Base-by-base conservation (phyloP, 2,329 filamentous ascomycete species). In the Celoporthe dispersa region DNA sequence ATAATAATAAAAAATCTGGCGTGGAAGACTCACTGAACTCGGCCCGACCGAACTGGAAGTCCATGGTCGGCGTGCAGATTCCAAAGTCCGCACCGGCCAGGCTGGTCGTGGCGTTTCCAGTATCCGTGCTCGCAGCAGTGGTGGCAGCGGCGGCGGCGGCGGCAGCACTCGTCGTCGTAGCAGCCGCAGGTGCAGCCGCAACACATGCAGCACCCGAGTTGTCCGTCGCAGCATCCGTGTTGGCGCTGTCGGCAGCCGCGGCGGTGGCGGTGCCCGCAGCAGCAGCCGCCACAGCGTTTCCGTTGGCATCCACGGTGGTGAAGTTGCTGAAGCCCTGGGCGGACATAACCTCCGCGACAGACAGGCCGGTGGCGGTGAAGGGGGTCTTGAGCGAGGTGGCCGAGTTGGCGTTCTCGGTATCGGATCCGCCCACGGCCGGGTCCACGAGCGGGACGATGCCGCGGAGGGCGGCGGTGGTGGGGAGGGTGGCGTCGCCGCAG, bases 381-480 rank as follows among this genome's bases (percentile, higher is more conserved):
- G 89, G 88, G 5, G 78, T 82, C 16, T 76, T 77, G 60, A 85
- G 76, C 3, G 86, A 89, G 22, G 79, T 79, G 1, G 78, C 80
- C n/a, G 88, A 87, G 75, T 88, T 85, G 67, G 85, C 84, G 70
- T 90, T 91, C 75, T 87, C 86, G 16, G 79, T 74, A 60, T 83
- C 87, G 35, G 86, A 80, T 66, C 84, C 86, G 65, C 76, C 80
- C 60, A 91, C 87, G 71, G 79, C 86, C 4, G 90, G 89, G 75
- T 91, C 90, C 68, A 91, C 85, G 14, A 90, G 82, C 35, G 89
- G 88, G 3, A 90, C 82, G 64, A 91, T 88, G 70, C 90, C 90
- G 51, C 89, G 84, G 28, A 91, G 86, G 62, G 83, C 83, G 57
- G 79, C 79, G 11, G 86, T 91, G 51, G 82, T 84, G n/a, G 90